phyloP scores from a whole-genome alignment of 345 rosid genomes.

The rapeseed (Brassica napus) region DNA sequence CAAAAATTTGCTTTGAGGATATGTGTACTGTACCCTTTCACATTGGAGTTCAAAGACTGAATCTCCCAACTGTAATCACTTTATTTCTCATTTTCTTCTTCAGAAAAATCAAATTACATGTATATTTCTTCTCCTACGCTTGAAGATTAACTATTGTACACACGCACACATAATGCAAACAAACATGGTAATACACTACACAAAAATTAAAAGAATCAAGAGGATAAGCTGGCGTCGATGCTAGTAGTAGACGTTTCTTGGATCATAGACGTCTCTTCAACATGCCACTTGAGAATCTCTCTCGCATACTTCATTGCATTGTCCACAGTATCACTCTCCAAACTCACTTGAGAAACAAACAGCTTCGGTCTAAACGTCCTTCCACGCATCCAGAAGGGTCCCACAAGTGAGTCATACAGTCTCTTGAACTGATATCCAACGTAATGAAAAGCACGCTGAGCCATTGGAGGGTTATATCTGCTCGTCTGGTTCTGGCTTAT shows the following conservation, averaged over 20 bases:
- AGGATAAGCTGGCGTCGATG: conserved; percentile 55
- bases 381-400: conserved; percentile 17
- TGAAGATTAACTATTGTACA: not conserved
- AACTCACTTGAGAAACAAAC: conserved; percentile 54
- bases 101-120: not conserved
- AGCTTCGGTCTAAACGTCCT: conserved; percentile 47
- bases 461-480: conserved; percentile 51
- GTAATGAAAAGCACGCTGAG: conserved; percentile 67
- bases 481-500: conserved; percentile 43
- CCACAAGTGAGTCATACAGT: conserved; percentile 52
- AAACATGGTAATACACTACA: not conserved
- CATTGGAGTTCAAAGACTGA: not conserved
- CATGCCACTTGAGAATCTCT: conserved; percentile 63
- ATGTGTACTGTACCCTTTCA: not conserved
- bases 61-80: not conserved
- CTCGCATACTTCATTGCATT: conserved; percentile 60
- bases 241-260: conserved; percentile 51
- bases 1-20: not conserved
- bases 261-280: conserved; percentile 39
- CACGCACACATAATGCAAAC: not conserved
- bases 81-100: not conserved
- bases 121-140: not conserved
- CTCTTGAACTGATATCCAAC: conserved; percentile 74
- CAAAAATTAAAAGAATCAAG: conserved; percentile 33
- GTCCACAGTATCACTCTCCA: conserved; percentile 64